Evolutionary conservation across 371 early-diverging fungal species (phyloP).

Genomic region (Globomyces sp.): DNA sequence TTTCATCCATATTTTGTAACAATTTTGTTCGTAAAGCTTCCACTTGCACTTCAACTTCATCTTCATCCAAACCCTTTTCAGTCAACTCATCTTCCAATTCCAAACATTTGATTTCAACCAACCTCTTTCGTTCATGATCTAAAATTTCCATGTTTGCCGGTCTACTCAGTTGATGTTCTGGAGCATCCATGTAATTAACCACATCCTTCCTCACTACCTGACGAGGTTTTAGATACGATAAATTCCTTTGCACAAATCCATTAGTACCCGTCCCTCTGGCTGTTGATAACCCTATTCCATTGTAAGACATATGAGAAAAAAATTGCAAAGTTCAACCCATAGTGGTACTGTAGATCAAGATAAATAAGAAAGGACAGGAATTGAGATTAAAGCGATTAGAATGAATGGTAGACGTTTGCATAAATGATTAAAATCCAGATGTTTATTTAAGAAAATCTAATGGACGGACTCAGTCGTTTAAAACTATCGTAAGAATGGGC

Average conservation of each 20-base stretch:
- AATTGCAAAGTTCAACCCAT: too few species aligned
- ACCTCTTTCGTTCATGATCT: constrained; percentile 82
- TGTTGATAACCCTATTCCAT: constrained; percentile 80
- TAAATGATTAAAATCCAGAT: too few species aligned
- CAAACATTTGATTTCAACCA: constrained; percentile 83
- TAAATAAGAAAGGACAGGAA: too few species aligned
- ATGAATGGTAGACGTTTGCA: too few species aligned
- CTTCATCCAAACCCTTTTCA: constrained; percentile 62
- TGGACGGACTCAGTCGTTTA: too few species aligned
- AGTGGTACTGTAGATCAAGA: too few species aligned
- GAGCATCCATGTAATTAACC: constrained; percentile 17
- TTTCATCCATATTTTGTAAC: constrained; percentile 42
- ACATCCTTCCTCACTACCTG: constrained; percentile 22
- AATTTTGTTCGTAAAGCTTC: constrained; percentile 39
- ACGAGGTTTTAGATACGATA: constrained; percentile 58
- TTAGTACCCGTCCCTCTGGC: constrained; percentile 93
- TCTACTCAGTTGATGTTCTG: constrained; percentile 32
- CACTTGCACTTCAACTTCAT: constrained; percentile 61
- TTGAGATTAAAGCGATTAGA: too few species aligned
- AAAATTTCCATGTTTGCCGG: constrained; percentile 78
- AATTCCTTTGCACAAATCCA: constrained; percentile 90
- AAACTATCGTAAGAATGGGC: too few species aligned
- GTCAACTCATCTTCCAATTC: constrained; percentile 77
- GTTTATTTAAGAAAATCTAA: too few species aligned
- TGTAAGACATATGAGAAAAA: constrained; percentile 18